A percentile compares a stretch with the other conserved stretches of the same genome.
phyloP scores from a whole-genome alignment of 73 alveolate species.

The Loxodes magnus region DNA sequence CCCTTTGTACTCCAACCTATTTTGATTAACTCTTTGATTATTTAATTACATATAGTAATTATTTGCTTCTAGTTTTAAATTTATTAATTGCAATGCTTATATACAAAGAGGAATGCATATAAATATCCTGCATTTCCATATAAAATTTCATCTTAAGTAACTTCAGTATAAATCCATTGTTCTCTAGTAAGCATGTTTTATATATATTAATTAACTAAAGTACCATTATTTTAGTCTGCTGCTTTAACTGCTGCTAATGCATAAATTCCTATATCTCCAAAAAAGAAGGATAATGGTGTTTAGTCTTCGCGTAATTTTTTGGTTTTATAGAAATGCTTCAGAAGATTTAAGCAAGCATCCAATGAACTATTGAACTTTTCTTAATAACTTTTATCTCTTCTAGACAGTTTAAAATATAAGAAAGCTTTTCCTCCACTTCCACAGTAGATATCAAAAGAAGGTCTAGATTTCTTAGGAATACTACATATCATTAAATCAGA shows the following conservation, averaged over 20 bases:
- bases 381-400: not conserved
- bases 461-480: no score
- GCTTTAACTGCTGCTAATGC: not conserved
- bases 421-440: slow-evolving; percentile 1
- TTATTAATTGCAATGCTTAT: slow-evolving; percentile 23
- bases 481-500: no score
- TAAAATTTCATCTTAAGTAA: slow-evolving; percentile 65
- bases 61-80: slow-evolving; percentile 9
- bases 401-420: not conserved
- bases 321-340: not conserved
- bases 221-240: not conserved
- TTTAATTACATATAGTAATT: slow-evolving; percentile 10
- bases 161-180: not conserved
- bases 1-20: slow-evolving; percentile 9
- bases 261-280: slow-evolving; percentile 2
- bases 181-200: not conserved
- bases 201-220: no score
- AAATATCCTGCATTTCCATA: slow-evolving; percentile 92
- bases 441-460: no score
- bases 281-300: not conserved
- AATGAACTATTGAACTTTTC: not conserved
- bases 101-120: slow-evolving; percentile 58
- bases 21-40: slow-evolving; percentile 2
- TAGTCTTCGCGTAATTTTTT: not conserved
- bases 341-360: not conserved